phyloP scores from a whole-genome alignment of 1,284 basidiomycete genomes.

The Trichosporon ovoides region DNA sequence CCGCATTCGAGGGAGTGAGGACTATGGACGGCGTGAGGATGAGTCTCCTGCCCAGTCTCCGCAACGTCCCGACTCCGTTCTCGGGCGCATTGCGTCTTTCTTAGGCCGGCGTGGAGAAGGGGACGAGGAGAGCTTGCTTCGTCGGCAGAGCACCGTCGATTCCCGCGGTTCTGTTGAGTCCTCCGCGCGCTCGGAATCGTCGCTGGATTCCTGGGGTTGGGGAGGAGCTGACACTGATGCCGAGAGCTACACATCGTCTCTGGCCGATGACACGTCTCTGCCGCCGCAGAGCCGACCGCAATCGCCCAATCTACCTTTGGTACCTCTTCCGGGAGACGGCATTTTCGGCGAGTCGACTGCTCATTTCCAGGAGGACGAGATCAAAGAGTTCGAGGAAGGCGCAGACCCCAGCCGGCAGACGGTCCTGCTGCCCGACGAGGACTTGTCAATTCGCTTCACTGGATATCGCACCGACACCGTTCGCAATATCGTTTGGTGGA shows the following conservation, averaged over 20 bases:
- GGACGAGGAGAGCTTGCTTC: conserved; percentile 13
- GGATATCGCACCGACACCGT: conserved; percentile 72
- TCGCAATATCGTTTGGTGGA: conserved; percentile 67
- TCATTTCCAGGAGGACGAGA: conserved; percentile 24
- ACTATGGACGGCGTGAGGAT: conserved; percentile 20
- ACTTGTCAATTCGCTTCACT: conserved; percentile 78
- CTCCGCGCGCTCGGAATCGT: conserved; percentile 23
- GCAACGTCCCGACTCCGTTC: conserved; percentile 28
- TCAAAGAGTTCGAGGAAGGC: conserved; percentile 39
- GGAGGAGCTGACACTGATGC: conserved; percentile 37
- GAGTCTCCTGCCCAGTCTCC: conserved; percentile 18
- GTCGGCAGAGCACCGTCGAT: conserved; percentile 20
- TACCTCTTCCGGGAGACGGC: conserved; percentile 40
- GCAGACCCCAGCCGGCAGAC: conserved; percentile 59
- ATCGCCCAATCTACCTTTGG: conserved; percentile 43
- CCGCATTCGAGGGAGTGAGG: conserved; percentile 8
- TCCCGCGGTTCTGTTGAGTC: conserved; percentile 22
- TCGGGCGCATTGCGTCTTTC: conserved; percentile 43
- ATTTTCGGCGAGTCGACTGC: conserved; percentile 43
- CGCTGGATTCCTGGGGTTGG: conserved; percentile 45
- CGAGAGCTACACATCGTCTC: conserved; percentile 39
- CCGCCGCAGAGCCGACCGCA: conserved; percentile 46
- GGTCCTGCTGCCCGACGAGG: conserved; percentile 85
- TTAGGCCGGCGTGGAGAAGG: conserved; percentile 39
- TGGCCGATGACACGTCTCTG: conserved; percentile 49